phyloP scores from a whole-genome alignment of 2,329 filamentous ascomycete species.

The Hypoxylon sp. region DNA sequence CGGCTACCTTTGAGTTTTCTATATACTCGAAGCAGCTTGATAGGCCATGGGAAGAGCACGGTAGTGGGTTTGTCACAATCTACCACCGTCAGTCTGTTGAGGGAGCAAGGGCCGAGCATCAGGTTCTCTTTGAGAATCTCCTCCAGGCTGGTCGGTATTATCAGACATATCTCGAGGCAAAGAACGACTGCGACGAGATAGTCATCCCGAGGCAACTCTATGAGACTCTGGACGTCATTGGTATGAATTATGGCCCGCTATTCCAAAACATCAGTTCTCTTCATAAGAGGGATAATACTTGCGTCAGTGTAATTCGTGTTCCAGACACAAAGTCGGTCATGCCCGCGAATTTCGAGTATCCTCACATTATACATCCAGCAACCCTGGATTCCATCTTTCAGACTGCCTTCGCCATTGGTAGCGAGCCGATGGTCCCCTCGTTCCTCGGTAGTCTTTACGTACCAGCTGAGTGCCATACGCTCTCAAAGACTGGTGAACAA shows the following conservation, averaged over 20 bases:
- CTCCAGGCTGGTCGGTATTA: slow-evolving; percentile 49
- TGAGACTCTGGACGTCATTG: slow-evolving; percentile 64
- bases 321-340: slow-evolving; percentile 67
- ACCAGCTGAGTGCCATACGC: slow-evolving; percentile 53
- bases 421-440: slow-evolving; percentile 65
- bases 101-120: slow-evolving; percentile 13
- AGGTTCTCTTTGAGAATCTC: slow-evolving; percentile 6
- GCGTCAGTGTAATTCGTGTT: slow-evolving; percentile 59
- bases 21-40: slow-evolving; percentile 63
- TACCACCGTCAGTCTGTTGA: slow-evolving; percentile 43
- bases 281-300: slow-evolving; percentile 54
- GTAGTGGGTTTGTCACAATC: slow-evolving; percentile 53
- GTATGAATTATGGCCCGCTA: slow-evolving; percentile 66
- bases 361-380: slow-evolving; percentile 70
- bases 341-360: slow-evolving; percentile 68
- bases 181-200: slow-evolving; percentile 52
- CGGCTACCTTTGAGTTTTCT: slow-evolving; percentile 56
- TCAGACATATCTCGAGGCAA: slow-evolving; percentile 26
- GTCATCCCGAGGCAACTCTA: slow-evolving; percentile 64
- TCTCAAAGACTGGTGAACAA: slow-evolving; percentile 54
- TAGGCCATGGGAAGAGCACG: slow-evolving; percentile 61
- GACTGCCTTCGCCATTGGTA: slow-evolving; percentile 62
- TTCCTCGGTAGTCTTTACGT: slow-evolving; percentile 63
- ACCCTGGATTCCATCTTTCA: slow-evolving; percentile 72
- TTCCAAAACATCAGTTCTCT: slow-evolving; percentile 64